phyloP scores from a whole-genome alignment of 2,329 filamentous ascomycete species.

The Stachybotrys elegans region DNA sequence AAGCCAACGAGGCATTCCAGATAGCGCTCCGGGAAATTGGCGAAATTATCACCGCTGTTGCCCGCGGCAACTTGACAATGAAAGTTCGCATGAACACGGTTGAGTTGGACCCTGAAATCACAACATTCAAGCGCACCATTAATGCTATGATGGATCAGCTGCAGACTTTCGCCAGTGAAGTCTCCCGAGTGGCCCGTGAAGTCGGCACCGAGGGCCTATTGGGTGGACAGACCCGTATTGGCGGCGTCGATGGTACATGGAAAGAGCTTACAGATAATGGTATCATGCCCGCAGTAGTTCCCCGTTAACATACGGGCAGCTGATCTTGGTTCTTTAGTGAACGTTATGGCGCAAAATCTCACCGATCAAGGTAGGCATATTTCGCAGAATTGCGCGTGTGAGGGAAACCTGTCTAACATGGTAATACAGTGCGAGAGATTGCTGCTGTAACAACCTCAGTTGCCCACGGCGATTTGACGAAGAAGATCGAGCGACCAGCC shows the following conservation, averaged over 20 bases:
- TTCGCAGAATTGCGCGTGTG: neutral
- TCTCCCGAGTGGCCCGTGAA: conserved; percentile 89
- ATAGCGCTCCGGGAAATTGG: conserved; percentile 95
- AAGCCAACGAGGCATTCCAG: conserved; percentile 97
- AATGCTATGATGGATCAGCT: conserved; percentile 99
- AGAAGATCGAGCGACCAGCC: conserved; percentile 78
- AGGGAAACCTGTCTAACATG: conserved; percentile 12
- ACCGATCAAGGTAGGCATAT: conserved; percentile 59
- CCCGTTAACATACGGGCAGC: too few relatives aligned
- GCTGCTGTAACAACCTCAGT: conserved; percentile 80
- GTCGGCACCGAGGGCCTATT: conserved; percentile 94
- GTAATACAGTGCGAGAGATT: conserved; percentile 65
- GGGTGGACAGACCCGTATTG: conserved; percentile 88
- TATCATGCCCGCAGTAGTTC: conserved; percentile 25
- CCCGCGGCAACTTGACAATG: conserved; percentile 91
- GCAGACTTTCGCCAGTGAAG: conserved; percentile 93
- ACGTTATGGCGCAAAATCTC: conserved; percentile 78
- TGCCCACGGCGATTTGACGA: conserved; percentile 75
- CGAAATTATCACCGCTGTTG: conserved; percentile 94
- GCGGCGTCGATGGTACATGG: conserved; percentile 94
- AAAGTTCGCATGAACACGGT: conserved; percentile 93
- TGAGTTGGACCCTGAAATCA: conserved; percentile 98
- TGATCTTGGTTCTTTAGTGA: conserved; percentile 47
- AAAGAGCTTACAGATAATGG: conserved; percentile 90
- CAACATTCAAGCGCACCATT: conserved; percentile 95